Base-by-base conservation (phyloP, 768 basidiomycete genomes). In the Xerocomus brunneocitrinus region DNA sequence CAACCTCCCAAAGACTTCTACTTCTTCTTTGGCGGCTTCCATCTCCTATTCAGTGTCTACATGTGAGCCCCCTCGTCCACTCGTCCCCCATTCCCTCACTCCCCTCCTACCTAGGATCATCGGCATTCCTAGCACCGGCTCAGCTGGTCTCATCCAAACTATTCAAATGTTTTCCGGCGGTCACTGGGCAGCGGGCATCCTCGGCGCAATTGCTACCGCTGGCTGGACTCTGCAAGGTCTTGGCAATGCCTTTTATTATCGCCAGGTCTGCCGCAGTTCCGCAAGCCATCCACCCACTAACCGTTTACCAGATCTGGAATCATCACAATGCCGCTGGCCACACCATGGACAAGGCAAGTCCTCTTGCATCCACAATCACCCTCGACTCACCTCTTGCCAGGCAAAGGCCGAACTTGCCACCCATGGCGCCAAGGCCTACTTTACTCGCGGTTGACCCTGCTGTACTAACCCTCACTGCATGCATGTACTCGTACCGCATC, bases 11-110 rank as follows among this genome's bases (percentile, higher is more conserved):
- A 63, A 98, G 95, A 98, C 76, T 71, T 97, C 59, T 99, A 92
- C 78, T 95, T 98, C 79, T 83, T 98, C 73, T 99, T 99, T 74
- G 80, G 85, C 51, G 95, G 93, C 44, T 98, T 91, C 79, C 94
- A 99, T 73, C 79, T 98, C 57, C 77, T 91, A 39, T 98, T 92
- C 76, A 90, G 89, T 58, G 68, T 91, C 65, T 98, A 98, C 75
- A 91, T 91, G 92, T 90, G 66, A 76, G 85, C 62, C 10, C 55
- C 19, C 34, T 42, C 35, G 12, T 14, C 2, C 19, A 42, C 28
- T 0, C 12, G 2, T 43, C 52, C 51, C 52, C 39, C 45, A 42
- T 60, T 13, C 61, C 54, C 58, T 66, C 55, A 60, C 56, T 44
- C 58, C 59, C 61, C 63, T 66, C 56, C 55, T 65, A 43, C 50